These are phyloP conservation scores for Torrubiella hemipterigena DNA, from an alignment of 2,329 filamentous ascomycete species.

Conservation along the genomic window DNA sequence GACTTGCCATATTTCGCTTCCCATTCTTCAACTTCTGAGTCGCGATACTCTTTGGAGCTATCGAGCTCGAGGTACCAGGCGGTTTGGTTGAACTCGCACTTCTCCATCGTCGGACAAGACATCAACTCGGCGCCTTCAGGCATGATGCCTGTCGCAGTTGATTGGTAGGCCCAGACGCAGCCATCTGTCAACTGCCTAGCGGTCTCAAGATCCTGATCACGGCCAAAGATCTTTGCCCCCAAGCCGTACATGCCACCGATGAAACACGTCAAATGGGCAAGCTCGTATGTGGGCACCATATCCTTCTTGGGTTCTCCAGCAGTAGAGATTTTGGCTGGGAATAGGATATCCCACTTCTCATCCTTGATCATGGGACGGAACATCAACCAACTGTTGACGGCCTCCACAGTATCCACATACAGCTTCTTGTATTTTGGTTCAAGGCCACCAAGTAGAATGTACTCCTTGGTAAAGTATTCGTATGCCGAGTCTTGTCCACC, in stretches of 20 bases:
- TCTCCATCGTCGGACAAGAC: slow-evolving; percentile 33
- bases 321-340: slow-evolving; percentile 52
- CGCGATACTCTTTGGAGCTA: slow-evolving; percentile 28
- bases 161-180: slow-evolving; percentile 58
- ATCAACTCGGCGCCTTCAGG: slow-evolving; percentile 36
- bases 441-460: slow-evolving; percentile 64
- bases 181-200: slow-evolving; percentile 54
- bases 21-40: slow-evolving; percentile 30
- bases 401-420: slow-evolving; percentile 56
- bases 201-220: slow-evolving; percentile 47
- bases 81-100: slow-evolving; percentile 40
- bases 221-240: slow-evolving; percentile 49
- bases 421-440: slow-evolving; percentile 61
- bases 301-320: slow-evolving; percentile 27
- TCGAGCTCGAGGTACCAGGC: slow-evolving; percentile 38
- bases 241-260: slow-evolving; percentile 59
- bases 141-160: slow-evolving; percentile 51
- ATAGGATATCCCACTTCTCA: slow-evolving; percentile 55
- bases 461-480: slow-evolving; percentile 57
- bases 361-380: slow-evolving; percentile 65
- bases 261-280: slow-evolving; percentile 55
- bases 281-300: slow-evolving; percentile 41
- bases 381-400: slow-evolving; percentile 60
- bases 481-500: slow-evolving; percentile 60
- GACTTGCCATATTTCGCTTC: slow-evolving; percentile 23